Base-by-base conservation (phyloP, 2,329 filamentous ascomycete genomes). In the Penicillium italicum region DNA sequence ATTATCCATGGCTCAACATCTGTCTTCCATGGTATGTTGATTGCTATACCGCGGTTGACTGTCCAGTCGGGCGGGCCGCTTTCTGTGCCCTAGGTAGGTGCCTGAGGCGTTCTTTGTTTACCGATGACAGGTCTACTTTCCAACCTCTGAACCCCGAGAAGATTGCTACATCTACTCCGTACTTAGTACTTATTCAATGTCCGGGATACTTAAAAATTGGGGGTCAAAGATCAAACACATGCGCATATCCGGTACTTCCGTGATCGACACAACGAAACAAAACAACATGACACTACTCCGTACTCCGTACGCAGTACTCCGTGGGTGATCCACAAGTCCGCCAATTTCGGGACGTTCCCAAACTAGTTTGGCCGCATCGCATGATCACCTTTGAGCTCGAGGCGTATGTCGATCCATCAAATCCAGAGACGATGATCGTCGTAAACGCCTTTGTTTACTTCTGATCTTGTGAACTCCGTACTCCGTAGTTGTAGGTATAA, bases 1-100 rank as follows among this genome's bases (percentile, higher is more conserved):
- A 30, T 41, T 26, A 53, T 37, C 59, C 61, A 58, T 58, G 62
- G 61, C 55, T 55, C 40, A 16, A n/a, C 0, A 34, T 16, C 6
- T 36, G 8, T 2, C 12, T 44, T 16, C 40, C 50, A 28, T 41
- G 40, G 40, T 45, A 24, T 11, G 5, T 8, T 24, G 3, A n/a
- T 9, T 20, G 1, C 12, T 11, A n/a, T 11, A 44, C 43, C 30
- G 9, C 3, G 9, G 30, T 33, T 24, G 30, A 9, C 11, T 22
- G 24, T 28, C 24, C 16, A 38, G 45, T 48, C 33, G n/a, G 34
- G 5, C 8, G 20, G 18, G 16, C 46, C 46, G 48, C 18, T 3
- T 24, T 33, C 14, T 5, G 22, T 22, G 50, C 24, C 26, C 24
- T 18, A 5, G 11, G 16, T 18, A 5, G 11, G 16, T 53, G 50